Conservation (phyloP, 176 grass and related monocot genomes). For the Juncus inflexus region DNA sequence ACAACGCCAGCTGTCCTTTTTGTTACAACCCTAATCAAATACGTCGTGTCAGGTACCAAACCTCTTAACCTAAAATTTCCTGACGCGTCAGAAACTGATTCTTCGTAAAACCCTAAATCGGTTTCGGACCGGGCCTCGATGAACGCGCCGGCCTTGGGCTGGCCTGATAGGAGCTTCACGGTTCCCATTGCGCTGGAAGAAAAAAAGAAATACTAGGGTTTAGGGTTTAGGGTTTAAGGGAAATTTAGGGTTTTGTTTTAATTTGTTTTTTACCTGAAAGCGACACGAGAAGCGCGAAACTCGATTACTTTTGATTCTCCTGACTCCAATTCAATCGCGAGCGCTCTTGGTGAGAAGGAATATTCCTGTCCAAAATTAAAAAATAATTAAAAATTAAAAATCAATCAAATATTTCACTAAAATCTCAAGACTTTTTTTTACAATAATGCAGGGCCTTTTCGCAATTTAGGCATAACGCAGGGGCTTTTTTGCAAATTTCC, state of each 20-base stretch:
- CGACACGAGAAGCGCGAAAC: slow-evolving; percentile 85
- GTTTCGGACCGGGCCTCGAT: slow-evolving; percentile 89
- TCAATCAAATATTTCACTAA: too few relatives aligned
- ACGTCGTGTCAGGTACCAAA: slow-evolving; percentile 78
- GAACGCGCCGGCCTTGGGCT: slow-evolving; percentile 83
- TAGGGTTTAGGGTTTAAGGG: too few relatives aligned
- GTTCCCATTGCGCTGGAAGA: slow-evolving; percentile 66
- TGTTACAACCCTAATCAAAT: slow-evolving; percentile 68
- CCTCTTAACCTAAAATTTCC: slow-evolving; percentile 89
- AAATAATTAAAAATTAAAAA: slow-evolving; percentile 29
- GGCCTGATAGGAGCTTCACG: slow-evolving; percentile 79
- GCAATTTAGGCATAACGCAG: too few relatives aligned
- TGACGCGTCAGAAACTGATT: slow-evolving; percentile 70
- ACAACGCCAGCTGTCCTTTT: slow-evolving; percentile 49
- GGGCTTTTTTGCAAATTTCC: too few relatives aligned
- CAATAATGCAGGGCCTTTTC: background rate
- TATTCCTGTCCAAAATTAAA: slow-evolving; percentile 65
- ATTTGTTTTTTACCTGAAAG: slow-evolving; percentile 68
- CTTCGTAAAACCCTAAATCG: slow-evolving; percentile 80
- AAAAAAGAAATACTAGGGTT: too few relatives aligned
- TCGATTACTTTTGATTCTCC: slow-evolving; percentile 80
- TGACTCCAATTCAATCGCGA: slow-evolving; percentile 83
- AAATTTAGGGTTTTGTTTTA: too few relatives aligned
- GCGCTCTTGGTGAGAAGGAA: slow-evolving; percentile 73
- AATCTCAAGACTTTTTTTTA: background rate